Percentiles rank a stretch among this genome's conserved stretches.
Evolutionary conservation across 2,329 filamentous ascomycete genomes (phyloP).

Genomic region (Colletotrichum melonis): DNA sequence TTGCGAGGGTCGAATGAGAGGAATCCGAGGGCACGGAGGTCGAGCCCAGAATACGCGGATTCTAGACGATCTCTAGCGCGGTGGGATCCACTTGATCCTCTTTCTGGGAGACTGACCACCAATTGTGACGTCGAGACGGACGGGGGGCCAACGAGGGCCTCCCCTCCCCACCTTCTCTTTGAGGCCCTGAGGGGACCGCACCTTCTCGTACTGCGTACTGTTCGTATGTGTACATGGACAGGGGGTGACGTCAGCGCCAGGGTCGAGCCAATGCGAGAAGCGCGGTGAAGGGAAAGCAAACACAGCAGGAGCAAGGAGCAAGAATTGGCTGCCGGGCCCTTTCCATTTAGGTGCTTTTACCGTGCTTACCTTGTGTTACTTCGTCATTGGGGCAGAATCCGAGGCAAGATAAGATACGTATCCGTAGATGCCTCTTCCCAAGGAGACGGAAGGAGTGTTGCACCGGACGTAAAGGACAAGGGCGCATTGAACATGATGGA

Average conservation of each 20-base stretch:
- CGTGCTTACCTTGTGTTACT: background rate
- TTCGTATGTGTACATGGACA: background rate
- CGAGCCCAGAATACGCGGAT: constrained; percentile 26
- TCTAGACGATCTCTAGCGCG: constrained; percentile 29
- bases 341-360: too few relatives aligned
- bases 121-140: constrained; percentile 29
- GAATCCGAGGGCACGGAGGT: constrained; percentile 8
- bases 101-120: background rate
- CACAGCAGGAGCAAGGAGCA: background rate
- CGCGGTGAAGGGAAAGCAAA: background rate
- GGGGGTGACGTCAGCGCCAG: constrained; percentile 27
- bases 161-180: background rate
- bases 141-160: background rate
- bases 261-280: background rate
- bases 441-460: background rate
- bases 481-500: constrained; percentile 5
- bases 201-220: too few relatives aligned
- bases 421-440: background rate
- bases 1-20: constrained; percentile 20
- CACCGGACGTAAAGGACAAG: background rate
- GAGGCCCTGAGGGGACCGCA: background rate
- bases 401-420: background rate
- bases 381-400: background rate
- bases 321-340: background rate
- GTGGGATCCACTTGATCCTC: constrained; percentile 8